Conservation (phyloP, 2,329 filamentous ascomycete genomes). For the Colletotrichum salicis region DNA sequence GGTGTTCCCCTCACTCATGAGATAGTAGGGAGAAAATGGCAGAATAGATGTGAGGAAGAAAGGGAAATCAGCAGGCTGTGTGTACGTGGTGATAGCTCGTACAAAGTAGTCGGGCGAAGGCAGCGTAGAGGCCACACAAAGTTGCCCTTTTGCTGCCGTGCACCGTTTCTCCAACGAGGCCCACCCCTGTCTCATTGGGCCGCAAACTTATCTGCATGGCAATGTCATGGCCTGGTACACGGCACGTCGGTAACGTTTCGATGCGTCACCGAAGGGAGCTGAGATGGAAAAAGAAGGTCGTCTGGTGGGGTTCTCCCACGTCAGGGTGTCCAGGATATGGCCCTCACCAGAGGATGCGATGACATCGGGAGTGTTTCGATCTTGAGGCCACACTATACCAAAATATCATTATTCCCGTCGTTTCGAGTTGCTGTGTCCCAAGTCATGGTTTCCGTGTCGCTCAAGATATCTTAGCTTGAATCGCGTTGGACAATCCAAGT, state of each 20-base stretch:
- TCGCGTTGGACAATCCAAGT: conserved; percentile 15
- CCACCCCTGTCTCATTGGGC: conserved; percentile 26
- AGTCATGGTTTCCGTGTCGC: not conserved
- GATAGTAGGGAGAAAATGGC: not conserved
- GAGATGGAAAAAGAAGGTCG: not conserved
- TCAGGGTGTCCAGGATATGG: not conserved
- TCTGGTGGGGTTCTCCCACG: not conserved
- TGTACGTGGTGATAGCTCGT: not conserved
- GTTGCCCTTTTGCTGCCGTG: conserved; percentile 16
- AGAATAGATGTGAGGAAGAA: not conserved
- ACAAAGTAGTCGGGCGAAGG: conserved; percentile 20
- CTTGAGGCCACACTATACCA: not conserved
- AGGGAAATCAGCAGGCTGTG: conserved; percentile 8
- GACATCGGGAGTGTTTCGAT: not conserved
- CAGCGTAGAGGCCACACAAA: conserved; percentile 26
- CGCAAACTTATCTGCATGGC: not conserved
- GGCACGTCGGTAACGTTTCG: not conserved
- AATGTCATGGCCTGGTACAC: not conserved
- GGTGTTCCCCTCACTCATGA: not conserved
- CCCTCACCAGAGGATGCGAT: not conserved
- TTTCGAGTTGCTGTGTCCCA: not conserved
- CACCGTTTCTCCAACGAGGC: conserved; percentile 3
- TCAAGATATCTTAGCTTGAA: not conserved
- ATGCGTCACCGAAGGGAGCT: not conserved
- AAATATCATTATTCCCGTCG: not conserved